Evolutionary conservation across 2,329 filamentous ascomycete genomes (phyloP).

Genomic region (Exutisphaerella laricina): DNA sequence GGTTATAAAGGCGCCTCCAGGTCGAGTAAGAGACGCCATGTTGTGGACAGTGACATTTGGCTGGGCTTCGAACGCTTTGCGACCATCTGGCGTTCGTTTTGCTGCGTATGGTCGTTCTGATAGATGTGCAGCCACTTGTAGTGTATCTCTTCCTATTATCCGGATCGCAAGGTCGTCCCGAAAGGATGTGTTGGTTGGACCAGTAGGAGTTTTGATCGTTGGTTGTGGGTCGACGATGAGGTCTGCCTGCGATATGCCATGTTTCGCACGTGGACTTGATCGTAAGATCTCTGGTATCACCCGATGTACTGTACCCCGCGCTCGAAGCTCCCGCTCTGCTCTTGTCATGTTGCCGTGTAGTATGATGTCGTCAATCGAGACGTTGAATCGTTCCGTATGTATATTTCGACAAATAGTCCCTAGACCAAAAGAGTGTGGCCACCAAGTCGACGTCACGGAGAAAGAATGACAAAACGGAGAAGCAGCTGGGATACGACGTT

Average conservation of each 20-base stretch:
- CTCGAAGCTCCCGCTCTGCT: constrained; percentile 26
- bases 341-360: constrained; percentile 20
- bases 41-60: constrained; percentile 53
- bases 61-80: constrained; percentile 22
- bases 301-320: constrained; percentile 54
- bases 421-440: not conserved
- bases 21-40: constrained; percentile 58
- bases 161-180: constrained; percentile 36
- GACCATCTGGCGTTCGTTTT: constrained; percentile 17
- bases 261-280: constrained; percentile 51
- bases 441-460: constrained; percentile 1
- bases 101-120: constrained; percentile 22
- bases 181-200: constrained; percentile 9
- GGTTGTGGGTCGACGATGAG: constrained; percentile 41
- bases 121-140: constrained; percentile 44
- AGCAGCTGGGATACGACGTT: not conserved
- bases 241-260: constrained; percentile 50
- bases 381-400: not conserved
- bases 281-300: constrained; percentile 53
- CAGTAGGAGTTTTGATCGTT: constrained; percentile 17
- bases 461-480: not conserved
- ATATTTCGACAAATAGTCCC: not conserved
- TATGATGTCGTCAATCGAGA: too few relatives aligned
- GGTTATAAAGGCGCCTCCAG: constrained; percentile 56
- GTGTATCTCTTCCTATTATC: constrained; percentile 48